Evolutionary conservation across 2,329 filamentous ascomycete genomes (phyloP), one percentile per base, ranked within the genome.

Genomic region (Pezicula radicicola): DNA sequence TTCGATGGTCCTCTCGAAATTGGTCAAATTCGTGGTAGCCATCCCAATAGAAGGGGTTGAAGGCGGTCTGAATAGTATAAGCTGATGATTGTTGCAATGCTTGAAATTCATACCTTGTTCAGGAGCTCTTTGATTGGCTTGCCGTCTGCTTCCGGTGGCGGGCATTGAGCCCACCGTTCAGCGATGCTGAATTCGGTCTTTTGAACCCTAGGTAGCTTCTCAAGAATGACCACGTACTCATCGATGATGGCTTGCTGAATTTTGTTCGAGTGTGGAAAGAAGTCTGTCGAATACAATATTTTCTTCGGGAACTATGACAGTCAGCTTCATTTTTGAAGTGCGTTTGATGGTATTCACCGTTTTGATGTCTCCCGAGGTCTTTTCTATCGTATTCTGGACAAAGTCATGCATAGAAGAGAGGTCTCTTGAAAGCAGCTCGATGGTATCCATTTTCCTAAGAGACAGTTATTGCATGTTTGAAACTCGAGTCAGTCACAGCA

Each of bases 241-340:
- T 36, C 33, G 15, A 36, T 15, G 9, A 36, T 15, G 33, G 9
- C 9, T 36, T 36, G 33, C 8, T 36, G 33, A 36, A 9, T 68
- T 0, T 70, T 66, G 51, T 72, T 74, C 51, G 61, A 67, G 3
- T 72, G 59, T 0, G 71, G 71, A 0, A 73, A 61, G 48, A 72
- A 72, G 46, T 74, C 72, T 3, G 60, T 63, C 4, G 69, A 68
- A 50, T 73, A 73, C 2, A 72, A 52, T 18, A 73, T 64, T 0
- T 66, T 65, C 52, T 70, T 71, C 6, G 71, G 70, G 46, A 69
- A 72, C 0, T 52, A 58, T 6, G n/a, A n/a, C n/a, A n/a, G n/a
- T n/a, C n/a, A n/a, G n/a, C n/a, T n/a, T n/a, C n/a, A n/a, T 28
- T 36, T 36, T 36, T 15, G 15, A 36, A 36, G n/a, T n/a, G n/a